Evolutionary conservation across 805 yeast species (phyloP).

Genomic region (Komagataella mondaviorum): DNA sequence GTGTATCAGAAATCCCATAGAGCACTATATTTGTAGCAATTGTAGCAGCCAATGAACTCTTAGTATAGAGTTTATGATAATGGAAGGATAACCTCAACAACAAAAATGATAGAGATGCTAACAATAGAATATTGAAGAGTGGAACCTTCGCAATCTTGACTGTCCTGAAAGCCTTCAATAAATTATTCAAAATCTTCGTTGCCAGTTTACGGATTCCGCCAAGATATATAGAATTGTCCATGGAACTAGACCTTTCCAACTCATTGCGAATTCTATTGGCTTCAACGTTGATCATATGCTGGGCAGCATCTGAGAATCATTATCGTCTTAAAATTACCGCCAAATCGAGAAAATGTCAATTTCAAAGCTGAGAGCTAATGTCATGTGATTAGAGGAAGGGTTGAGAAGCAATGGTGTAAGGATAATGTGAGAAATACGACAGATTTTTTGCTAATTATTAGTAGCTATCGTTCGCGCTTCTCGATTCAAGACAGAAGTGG

Average conservation of each 20-base stretch:
- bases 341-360: neutral
- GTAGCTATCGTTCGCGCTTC: neutral
- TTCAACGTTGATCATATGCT: neutral
- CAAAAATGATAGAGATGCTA: slow-evolving; percentile 32
- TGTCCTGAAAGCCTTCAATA: neutral
- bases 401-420: neutral
- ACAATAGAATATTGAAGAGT: slow-evolving; percentile 37
- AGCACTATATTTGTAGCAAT: slow-evolving; percentile 68
- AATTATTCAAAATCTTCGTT: neutral
- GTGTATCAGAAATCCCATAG: slow-evolving; percentile 81
- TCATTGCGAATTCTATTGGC: neutral
- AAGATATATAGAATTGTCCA: neutral
- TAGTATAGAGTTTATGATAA: slow-evolving; percentile 48
- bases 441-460: neutral
- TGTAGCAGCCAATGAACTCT: slow-evolving; percentile 61
- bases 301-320: neutral
- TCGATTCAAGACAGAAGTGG: neutral
- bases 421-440: slow-evolving; percentile 2
- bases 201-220: neutral
- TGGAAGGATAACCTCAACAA: slow-evolving; percentile 39
- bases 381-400: neutral
- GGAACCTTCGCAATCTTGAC: slow-evolving; percentile 32
- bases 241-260: neutral
- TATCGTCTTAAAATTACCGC: neutral
- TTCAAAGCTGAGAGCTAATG: too few species aligned